A percentile compares a stretch with the other conserved stretches of the same genome.
Conservation (phyloP, 352 stramenopile genomes). For the Globisporangium cystogenes region DNA sequence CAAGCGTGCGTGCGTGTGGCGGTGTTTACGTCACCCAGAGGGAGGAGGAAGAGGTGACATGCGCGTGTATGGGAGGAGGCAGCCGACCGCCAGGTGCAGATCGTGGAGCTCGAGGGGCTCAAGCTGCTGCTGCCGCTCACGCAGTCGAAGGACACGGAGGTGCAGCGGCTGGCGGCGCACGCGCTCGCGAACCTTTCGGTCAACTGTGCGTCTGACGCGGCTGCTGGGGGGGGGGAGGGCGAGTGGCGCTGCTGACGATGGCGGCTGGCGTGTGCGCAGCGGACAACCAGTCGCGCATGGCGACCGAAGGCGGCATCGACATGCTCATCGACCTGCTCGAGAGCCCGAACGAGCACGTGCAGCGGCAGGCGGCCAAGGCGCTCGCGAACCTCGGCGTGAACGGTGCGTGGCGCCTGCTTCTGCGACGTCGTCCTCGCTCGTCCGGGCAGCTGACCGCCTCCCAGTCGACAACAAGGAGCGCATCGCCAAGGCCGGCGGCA, state of each 20-base stretch:
- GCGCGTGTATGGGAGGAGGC: conserved; percentile 1
- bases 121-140: conserved; percentile 91
- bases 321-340: conserved; percentile 91
- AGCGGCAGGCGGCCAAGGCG: conserved; percentile 92
- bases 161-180: conserved; percentile 91
- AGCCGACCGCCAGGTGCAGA: conserved; percentile 92
- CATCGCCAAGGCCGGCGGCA: conserved; percentile 88
- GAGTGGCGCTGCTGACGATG: neutral
- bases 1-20: conserved; percentile 56
- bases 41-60: no score
- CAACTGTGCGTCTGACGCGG: conserved; percentile 58
- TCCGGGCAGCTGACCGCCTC: no score
- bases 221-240: neutral
- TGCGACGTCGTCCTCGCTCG: no score
- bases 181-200: conserved; percentile 93
- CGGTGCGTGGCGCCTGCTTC: conserved; percentile 33
- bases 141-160: conserved; percentile 89
- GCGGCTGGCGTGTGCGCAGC: conserved; percentile 22
- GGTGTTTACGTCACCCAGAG: no score
- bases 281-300: conserved; percentile 93
- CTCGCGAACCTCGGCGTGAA: conserved; percentile 93
- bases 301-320: conserved; percentile 90
- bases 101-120: conserved; percentile 91
- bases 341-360: conserved; percentile 83
- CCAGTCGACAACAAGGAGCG: conserved; percentile 90